phyloP scores from a whole-genome alignment of 495 filamentous ascomycete species.

The Podospora tetraspora region DNA sequence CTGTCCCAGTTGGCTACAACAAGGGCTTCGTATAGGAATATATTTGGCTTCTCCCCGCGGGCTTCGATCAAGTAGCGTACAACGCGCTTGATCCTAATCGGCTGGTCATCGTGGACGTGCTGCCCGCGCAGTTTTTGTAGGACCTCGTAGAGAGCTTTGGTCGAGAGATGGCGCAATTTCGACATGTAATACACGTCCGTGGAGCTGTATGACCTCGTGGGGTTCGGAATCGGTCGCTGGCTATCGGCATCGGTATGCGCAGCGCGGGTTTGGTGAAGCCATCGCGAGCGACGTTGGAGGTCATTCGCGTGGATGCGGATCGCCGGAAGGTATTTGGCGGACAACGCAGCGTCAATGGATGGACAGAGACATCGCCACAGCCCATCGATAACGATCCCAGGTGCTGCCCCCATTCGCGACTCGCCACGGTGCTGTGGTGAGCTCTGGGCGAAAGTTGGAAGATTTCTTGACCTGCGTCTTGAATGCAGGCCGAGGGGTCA shows the following conservation, averaged over 20 bases:
- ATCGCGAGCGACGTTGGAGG: not conserved
- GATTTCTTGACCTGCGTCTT: not conserved
- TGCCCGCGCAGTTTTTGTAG: conserved; percentile 34
- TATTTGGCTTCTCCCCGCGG: conserved; percentile 57
- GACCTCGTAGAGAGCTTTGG: conserved; percentile 42
- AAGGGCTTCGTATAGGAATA: conserved; percentile 65
- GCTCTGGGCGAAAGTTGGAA: not conserved
- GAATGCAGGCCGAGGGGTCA: not conserved
- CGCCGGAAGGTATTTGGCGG: conserved; percentile 20
- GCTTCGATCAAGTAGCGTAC: conserved; percentile 56
- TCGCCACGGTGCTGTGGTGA: not conserved
- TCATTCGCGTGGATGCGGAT: not conserved
- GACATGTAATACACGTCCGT: not conserved
- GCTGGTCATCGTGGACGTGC: conserved; percentile 3
- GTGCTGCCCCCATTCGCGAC: conserved; percentile 30
- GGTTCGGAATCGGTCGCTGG: not conserved
- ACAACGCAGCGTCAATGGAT: conserved; percentile 40
- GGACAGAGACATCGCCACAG: conserved; percentile 66
- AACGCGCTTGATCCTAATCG: conserved; percentile 29
- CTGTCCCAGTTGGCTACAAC: conserved; percentile 64
- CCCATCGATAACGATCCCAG: conserved; percentile 51
- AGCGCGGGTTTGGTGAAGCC: not conserved
- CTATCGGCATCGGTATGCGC: not conserved
- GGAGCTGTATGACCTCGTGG: not conserved
- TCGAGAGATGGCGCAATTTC: conserved; percentile 10